Conservation (phyloP, 495 filamentous ascomycete genomes). For the Aspergillus avenaceus region DNA sequence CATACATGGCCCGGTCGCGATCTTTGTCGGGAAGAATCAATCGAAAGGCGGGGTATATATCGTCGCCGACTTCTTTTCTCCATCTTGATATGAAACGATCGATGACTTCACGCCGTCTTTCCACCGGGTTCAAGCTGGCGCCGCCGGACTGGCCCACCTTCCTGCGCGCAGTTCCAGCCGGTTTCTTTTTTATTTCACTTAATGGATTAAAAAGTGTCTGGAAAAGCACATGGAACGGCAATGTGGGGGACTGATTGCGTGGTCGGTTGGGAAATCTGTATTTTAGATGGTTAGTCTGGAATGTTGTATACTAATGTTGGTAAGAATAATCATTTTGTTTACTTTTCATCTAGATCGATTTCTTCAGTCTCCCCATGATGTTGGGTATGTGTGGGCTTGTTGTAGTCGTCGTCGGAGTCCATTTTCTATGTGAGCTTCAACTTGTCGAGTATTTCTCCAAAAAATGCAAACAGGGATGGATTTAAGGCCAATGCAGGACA, state of each 20-base stretch:
- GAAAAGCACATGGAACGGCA: slow-evolving; percentile 81
- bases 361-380: slow-evolving; percentile 43
- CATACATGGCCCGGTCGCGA: slow-evolving; percentile 88
- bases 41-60: slow-evolving; percentile 90
- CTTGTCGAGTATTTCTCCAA: neutral
- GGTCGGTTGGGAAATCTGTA: slow-evolving; percentile 79
- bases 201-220: slow-evolving; percentile 79
- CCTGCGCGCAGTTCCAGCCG: slow-evolving; percentile 46
- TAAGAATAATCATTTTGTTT: slow-evolving; percentile 8
- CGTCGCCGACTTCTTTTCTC: slow-evolving; percentile 81
- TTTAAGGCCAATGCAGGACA: too few species aligned
- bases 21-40: slow-evolving; percentile 94
- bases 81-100: slow-evolving; percentile 85
- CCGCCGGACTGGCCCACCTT: slow-evolving; percentile 45
- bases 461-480: too few species aligned
- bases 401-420: slow-evolving; percentile 41
- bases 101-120: slow-evolving; percentile 80
- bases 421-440: slow-evolving; percentile 17
- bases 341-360: slow-evolving; percentile 65
- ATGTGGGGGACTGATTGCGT: slow-evolving; percentile 68
- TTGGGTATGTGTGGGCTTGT: neutral
- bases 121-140: slow-evolving; percentile 66
- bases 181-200: slow-evolving; percentile 76
- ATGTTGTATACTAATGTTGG: neutral
- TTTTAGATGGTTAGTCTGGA: slow-evolving; percentile 19